Conservation (phyloP, 2,329 filamentous ascomycete genomes). For the Microdochium paspali region DNA sequence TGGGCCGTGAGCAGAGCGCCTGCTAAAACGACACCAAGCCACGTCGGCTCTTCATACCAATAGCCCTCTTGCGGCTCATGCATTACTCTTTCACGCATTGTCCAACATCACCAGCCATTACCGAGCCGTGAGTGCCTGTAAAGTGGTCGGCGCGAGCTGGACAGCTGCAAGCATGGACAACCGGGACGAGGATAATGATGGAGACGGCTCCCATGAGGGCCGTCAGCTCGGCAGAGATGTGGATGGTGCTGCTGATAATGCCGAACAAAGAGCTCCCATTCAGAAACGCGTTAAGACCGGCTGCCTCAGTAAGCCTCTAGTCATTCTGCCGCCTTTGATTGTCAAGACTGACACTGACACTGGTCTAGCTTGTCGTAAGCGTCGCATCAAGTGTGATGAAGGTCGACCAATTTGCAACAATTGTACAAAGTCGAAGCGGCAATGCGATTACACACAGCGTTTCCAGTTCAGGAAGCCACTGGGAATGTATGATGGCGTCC, state of each 20-base stretch:
- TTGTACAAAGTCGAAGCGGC: constrained; percentile 76
- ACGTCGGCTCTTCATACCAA: too few species aligned
- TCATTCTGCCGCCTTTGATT: too few species aligned
- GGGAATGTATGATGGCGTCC: constrained; percentile 43
- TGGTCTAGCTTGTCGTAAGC: constrained; percentile 86
- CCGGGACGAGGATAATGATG: not conserved
- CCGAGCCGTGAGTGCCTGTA: too few species aligned
- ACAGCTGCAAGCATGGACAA: too few species aligned
- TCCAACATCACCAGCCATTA: too few species aligned
- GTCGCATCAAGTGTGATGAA: constrained; percentile 96
- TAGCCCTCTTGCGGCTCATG: too few species aligned
- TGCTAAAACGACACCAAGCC: too few species aligned
- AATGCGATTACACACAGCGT: constrained; percentile 74
- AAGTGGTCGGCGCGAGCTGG: too few species aligned
- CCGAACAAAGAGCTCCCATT: not conserved
- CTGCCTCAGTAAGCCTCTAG: constrained; percentile 14
- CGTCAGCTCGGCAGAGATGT: not conserved
- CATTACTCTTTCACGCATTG: too few species aligned
- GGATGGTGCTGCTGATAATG: not conserved
- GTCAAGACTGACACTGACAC: too few species aligned
- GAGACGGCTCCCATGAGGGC: not conserved
- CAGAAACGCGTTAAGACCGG: constrained; percentile 18
- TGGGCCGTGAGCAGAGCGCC: too few species aligned
- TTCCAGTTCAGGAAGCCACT: constrained; percentile 72
- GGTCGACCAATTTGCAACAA: constrained; percentile 74